Conservation (phyloP, 2,329 filamentous ascomycete genomes). For the Claviceps monticola region DNA sequence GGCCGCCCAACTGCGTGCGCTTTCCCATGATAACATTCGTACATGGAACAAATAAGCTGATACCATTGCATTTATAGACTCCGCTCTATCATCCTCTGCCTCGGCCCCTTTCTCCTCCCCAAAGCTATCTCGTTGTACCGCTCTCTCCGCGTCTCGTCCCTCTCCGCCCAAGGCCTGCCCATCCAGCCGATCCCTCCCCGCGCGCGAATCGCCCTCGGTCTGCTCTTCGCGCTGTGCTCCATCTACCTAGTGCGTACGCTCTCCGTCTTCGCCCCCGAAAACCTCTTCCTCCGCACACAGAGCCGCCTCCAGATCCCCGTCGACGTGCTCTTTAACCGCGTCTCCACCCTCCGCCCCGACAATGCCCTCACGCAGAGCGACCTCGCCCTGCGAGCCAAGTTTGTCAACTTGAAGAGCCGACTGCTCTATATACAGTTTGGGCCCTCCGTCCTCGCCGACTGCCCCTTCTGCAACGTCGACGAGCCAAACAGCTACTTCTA, state of each 20-base stretch:
- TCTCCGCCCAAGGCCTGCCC: slow-evolving; percentile 30
- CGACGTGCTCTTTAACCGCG: slow-evolving; percentile 69
- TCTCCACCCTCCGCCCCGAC: slow-evolving; percentile 41
- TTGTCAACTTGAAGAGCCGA: slow-evolving; percentile 57
- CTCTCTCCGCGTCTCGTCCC: slow-evolving; percentile 31
- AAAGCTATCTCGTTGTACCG: slow-evolving; percentile 52
- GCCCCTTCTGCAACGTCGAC: slow-evolving; percentile 69
- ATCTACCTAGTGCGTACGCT: slow-evolving; percentile 45
- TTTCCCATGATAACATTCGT: neutral
- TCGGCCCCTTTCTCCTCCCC: slow-evolving; percentile 60
- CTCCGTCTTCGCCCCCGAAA: slow-evolving; percentile 57
- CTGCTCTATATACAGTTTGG: slow-evolving; percentile 78
- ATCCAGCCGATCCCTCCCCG: slow-evolving; percentile 40
- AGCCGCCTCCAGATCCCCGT: slow-evolving; percentile 77
- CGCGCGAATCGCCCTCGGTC: slow-evolving; percentile 42
- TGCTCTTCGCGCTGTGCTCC: slow-evolving; percentile 39
- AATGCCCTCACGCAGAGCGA: slow-evolving; percentile 42
- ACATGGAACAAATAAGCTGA: neutral
- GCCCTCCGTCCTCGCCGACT: slow-evolving; percentile 56
- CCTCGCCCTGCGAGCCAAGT: slow-evolving; percentile 48
- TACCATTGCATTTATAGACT: slow-evolving; percentile 17
- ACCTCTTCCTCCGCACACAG: slow-evolving; percentile 64
- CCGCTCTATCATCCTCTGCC: slow-evolving; percentile 42
- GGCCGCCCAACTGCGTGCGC: neutral
- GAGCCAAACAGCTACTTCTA: slow-evolving; percentile 59